These are phyloP conservation scores for Barnettozyma sp. DNA, from an alignment of 805 yeast genomes.

Conservation along the genomic window DNA sequence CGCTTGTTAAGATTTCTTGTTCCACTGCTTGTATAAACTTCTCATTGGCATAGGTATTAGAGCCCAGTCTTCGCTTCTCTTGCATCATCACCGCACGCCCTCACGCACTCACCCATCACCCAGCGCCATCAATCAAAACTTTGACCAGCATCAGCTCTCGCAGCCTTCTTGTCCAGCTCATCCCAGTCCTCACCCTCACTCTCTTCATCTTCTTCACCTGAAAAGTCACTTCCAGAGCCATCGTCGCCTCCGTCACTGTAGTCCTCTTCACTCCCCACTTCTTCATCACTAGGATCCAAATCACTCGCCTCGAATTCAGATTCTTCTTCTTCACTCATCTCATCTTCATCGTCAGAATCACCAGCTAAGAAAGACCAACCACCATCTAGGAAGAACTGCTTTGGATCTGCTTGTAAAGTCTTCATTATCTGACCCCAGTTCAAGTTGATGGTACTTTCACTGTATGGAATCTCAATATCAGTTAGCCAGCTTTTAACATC, in stretches of 20 bases:
- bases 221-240: slow-evolving; percentile 26
- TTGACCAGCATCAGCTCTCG: slow-evolving; percentile 28
- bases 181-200: slow-evolving; percentile 34
- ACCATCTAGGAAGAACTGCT: slow-evolving; percentile 87
- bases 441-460: slow-evolving; percentile 92
- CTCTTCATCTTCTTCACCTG: slow-evolving; percentile 32
- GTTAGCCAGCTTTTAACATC: slow-evolving; percentile 94
- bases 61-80: too few species aligned
- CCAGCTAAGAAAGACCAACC: slow-evolving; percentile 95
- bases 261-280: slow-evolving; percentile 31
- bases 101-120: too few species aligned
- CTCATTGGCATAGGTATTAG: too few species aligned
- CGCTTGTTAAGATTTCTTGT: too few species aligned
- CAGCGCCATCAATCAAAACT: slow-evolving; percentile 1
- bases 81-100: too few species aligned
- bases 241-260: slow-evolving; percentile 30
- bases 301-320: slow-evolving; percentile 40
- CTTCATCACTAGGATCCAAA: slow-evolving; percentile 37
- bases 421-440: slow-evolving; percentile 96
- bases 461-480: slow-evolving; percentile 93
- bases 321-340: slow-evolving; percentile 48
- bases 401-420: slow-evolving; percentile 86
- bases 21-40: too few species aligned
- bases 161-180: slow-evolving; percentile 25
- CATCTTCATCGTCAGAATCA: slow-evolving; percentile 72